phyloP scores from a whole-genome alignment of 225 moss, liverwort and hornwort species.

The Pseudisothecium myosuroides region DNA sequence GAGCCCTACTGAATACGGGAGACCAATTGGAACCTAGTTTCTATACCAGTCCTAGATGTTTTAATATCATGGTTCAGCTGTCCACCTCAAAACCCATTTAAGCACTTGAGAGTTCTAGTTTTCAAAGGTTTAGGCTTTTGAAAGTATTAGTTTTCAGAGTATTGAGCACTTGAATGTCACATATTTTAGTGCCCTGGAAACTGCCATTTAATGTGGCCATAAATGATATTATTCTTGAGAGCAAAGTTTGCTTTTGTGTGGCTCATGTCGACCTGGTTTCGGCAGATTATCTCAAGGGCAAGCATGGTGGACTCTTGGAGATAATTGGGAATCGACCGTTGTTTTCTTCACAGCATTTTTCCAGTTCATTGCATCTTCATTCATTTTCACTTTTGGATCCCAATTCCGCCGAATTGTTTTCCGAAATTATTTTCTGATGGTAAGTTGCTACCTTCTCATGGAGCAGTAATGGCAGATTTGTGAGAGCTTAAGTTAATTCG shows the following conservation, averaged over 20 bases:
- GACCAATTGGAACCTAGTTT: background rate
- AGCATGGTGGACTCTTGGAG: slow-evolving; percentile 54
- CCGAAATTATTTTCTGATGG: slow-evolving; percentile 29
- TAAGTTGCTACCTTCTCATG: background rate
- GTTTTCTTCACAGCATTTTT: slow-evolving; percentile 38
- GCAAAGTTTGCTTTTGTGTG: background rate
- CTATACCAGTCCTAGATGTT: background rate
- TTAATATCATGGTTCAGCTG: background rate
- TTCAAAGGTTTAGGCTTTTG: background rate
- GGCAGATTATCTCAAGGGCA: slow-evolving; percentile 33
- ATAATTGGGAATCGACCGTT: slow-evolving; percentile 56
- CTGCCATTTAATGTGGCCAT: background rate
- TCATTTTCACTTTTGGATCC: slow-evolving; percentile 44
- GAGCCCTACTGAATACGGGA: background rate
- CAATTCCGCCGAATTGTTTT: slow-evolving; percentile 22
- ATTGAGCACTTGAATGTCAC: background rate
- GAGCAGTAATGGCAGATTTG: background rate
- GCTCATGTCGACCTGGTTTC: background rate
- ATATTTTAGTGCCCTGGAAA: background rate
- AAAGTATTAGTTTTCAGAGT: background rate
- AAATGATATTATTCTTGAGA: background rate
- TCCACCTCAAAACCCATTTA: background rate
- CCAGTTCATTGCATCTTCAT: slow-evolving; percentile 44
- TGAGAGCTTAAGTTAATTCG: background rate
- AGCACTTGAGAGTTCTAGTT: background rate